A percentile compares a stretch with the other conserved stretches of the same genome.
Evolutionary conservation across 768 basidiomycete genomes (phyloP).

Genomic region (Coprinopsis sp.): DNA sequence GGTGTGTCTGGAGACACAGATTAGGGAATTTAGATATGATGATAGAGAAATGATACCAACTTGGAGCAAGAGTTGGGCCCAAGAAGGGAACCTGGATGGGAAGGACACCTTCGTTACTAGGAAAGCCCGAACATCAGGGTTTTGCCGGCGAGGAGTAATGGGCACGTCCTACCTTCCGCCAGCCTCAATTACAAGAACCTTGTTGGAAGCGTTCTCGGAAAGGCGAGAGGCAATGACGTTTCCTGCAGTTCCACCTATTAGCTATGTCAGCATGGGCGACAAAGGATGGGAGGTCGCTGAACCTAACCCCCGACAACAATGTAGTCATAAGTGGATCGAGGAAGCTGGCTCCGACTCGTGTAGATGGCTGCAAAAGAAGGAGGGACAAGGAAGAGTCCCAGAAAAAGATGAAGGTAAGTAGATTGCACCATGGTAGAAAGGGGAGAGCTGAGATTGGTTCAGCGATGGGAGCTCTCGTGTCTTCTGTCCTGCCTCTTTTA

Average conservation of each 20-base stretch:
- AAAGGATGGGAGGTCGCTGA: too few relatives aligned
- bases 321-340: slow-evolving; percentile 7
- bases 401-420: not conserved
- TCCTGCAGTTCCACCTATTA: slow-evolving; percentile 30
- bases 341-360: not conserved
- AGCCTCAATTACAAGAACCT: slow-evolving; percentile 30
- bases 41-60: not conserved
- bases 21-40: too few relatives aligned
- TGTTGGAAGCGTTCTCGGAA: slow-evolving; percentile 24
- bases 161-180: slow-evolving; percentile 23
- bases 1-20: too few relatives aligned
- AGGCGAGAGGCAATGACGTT: slow-evolving; percentile 29
- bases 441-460: too few relatives aligned
- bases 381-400: not conserved
- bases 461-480: too few relatives aligned
- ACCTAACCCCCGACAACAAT: slow-evolving; percentile 40
- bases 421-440: too few relatives aligned
- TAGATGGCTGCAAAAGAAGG: not conserved
- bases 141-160: not conserved
- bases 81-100: slow-evolving; percentile 8
- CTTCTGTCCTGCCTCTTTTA: too few relatives aligned
- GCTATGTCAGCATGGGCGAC: too few relatives aligned
- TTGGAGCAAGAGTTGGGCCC: slow-evolving; percentile 1
- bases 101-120: slow-evolving; percentile 9
- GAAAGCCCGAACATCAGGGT: not conserved